A percentile compares a stretch with the other conserved stretches of the same genome.
phyloP scores from a whole-genome alignment of 2,329 filamentous ascomycete species.

The Lachnellula suecica region DNA sequence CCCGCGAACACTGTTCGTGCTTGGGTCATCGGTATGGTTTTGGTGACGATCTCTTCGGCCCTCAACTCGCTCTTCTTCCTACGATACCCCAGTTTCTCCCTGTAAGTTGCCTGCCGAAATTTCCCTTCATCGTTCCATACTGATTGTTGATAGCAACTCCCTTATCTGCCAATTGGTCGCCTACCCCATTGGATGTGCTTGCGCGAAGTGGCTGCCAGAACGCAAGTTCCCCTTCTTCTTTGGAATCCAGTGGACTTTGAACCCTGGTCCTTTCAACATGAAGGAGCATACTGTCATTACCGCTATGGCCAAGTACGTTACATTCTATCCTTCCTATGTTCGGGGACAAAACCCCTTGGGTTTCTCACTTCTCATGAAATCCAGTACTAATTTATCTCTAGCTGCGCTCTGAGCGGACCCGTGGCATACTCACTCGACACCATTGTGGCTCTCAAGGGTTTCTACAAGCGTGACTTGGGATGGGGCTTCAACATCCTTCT shows the following conservation, averaged over 20 bases:
- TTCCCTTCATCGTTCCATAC: too few species aligned
- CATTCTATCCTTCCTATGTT: too few species aligned
- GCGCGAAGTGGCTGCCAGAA: conserved; percentile 14
- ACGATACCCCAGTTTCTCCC: conserved; percentile 14
- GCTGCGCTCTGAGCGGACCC: conserved; percentile 33
- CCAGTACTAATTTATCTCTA: too few species aligned
- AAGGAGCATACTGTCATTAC: conserved; percentile 69
- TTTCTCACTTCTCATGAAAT: too few species aligned
- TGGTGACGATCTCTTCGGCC: conserved; percentile 29
- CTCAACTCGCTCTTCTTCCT: conserved; percentile 18
- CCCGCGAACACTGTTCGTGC: conserved; percentile 65
- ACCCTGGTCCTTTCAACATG: conserved; percentile 67
- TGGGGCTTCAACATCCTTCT: conserved; percentile 61
- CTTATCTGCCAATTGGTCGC: conserved; percentile 11
- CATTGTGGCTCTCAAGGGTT: conserved; percentile 67
- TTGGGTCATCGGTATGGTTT: conserved; percentile 54
- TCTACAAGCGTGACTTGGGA: conserved; percentile 69
- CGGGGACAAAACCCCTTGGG: too few species aligned
- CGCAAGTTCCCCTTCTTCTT: conserved; percentile 45
- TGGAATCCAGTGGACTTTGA: conserved; percentile 54
- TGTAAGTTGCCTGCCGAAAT: too few species aligned
- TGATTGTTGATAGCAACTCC: too few species aligned
- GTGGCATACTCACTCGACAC: conserved; percentile 72
- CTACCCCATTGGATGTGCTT: conserved; percentile 9
- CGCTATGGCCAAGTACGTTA: conserved; percentile 54